Conservation (phyloP, 1,284 basidiomycete species). For the Heterobasidion occidentale region DNA sequence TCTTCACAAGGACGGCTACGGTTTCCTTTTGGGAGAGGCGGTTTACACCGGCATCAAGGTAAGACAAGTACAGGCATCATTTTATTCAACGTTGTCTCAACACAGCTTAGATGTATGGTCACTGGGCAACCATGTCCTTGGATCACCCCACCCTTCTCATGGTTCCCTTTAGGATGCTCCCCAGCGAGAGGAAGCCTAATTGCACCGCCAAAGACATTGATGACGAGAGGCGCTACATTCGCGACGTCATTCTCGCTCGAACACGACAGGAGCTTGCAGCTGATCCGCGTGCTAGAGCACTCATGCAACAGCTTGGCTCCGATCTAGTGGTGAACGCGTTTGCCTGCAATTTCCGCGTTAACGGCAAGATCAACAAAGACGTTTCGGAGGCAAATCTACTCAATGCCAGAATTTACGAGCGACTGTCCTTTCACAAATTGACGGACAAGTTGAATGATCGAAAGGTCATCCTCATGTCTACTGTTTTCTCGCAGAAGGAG, state of each 20-base stretch:
- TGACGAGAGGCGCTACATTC: slow-evolving; percentile 29
- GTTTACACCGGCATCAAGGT: slow-evolving; percentile 28
- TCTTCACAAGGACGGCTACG: slow-evolving; percentile 28
- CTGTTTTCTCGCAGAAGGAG: slow-evolving; percentile 21
- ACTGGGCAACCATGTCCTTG: slow-evolving; percentile 32
- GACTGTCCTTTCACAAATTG: slow-evolving; percentile 25
- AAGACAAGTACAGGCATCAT: not conserved
- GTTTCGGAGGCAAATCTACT: slow-evolving; percentile 36
- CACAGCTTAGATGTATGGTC: slow-evolving; percentile 20
- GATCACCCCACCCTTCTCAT: slow-evolving; percentile 25
- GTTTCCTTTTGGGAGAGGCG: slow-evolving; percentile 30
- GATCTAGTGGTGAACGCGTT: slow-evolving; percentile 40
- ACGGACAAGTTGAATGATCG: slow-evolving; percentile 16
- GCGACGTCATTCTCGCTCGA: slow-evolving; percentile 23
- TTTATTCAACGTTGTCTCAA: not conserved
- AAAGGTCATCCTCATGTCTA: slow-evolving; percentile 30
- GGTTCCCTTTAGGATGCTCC: slow-evolving; percentile 29
- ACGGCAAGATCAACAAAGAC: slow-evolving; percentile 29
- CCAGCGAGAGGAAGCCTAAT: slow-evolving; percentile 18
- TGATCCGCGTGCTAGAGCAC: slow-evolving; percentile 23
- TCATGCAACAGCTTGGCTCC: slow-evolving; percentile 28
- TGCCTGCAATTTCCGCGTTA: slow-evolving; percentile 34
- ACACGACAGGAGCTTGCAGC: slow-evolving; percentile 25
- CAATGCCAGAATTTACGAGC: slow-evolving; percentile 31
- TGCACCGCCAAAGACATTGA: slow-evolving; percentile 15